phyloP scores from a whole-genome alignment of 768 basidiomycete genomes.

The Sporobolomyces roseus region DNA sequence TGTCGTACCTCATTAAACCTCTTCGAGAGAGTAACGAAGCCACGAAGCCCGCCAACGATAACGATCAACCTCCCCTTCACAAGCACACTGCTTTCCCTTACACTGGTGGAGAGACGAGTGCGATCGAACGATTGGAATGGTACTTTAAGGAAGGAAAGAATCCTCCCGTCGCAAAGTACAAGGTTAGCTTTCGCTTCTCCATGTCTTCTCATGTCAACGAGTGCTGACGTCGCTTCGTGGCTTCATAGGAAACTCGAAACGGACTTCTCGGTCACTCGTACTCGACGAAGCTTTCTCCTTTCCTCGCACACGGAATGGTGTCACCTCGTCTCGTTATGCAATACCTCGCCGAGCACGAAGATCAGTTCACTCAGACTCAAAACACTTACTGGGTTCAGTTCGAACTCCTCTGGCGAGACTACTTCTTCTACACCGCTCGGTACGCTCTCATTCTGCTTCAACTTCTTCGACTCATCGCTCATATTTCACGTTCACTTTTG shows the following conservation, averaged over 20 bases:
- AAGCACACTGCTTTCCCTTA: slow-evolving; percentile 48
- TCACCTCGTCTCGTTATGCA: slow-evolving; percentile 41
- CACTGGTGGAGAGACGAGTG: slow-evolving; percentile 48
- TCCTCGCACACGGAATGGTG: slow-evolving; percentile 49
- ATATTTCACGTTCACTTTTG: background rate
- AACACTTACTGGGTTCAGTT: slow-evolving; percentile 50
- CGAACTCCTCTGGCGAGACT: slow-evolving; percentile 54
- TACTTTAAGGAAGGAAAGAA: slow-evolving; percentile 46
- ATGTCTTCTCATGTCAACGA: background rate
- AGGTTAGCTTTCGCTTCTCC: slow-evolving; percentile 29
- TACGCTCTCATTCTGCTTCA: background rate
- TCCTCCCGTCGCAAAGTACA: slow-evolving; percentile 46
- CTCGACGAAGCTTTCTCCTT: slow-evolving; percentile 52
- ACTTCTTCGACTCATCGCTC: background rate
- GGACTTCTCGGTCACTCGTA: slow-evolving; percentile 51
- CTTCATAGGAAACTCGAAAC: slow-evolving; percentile 49
- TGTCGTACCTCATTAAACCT: slow-evolving; percentile 43
- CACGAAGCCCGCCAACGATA: background rate
- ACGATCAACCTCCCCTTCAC: slow-evolving; percentile 14
- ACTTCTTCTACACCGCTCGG: slow-evolving; percentile 49
- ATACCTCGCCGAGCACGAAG: slow-evolving; percentile 38
- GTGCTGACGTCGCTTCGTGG: background rate
- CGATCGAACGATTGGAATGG: slow-evolving; percentile 47
- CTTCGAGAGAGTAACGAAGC: slow-evolving; percentile 18
- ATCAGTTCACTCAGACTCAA: slow-evolving; percentile 46